These are phyloP conservation scores for Drechslerella dactyloides DNA, from an alignment of 2,329 filamentous ascomycete species.

Conservation along the genomic window DNA sequence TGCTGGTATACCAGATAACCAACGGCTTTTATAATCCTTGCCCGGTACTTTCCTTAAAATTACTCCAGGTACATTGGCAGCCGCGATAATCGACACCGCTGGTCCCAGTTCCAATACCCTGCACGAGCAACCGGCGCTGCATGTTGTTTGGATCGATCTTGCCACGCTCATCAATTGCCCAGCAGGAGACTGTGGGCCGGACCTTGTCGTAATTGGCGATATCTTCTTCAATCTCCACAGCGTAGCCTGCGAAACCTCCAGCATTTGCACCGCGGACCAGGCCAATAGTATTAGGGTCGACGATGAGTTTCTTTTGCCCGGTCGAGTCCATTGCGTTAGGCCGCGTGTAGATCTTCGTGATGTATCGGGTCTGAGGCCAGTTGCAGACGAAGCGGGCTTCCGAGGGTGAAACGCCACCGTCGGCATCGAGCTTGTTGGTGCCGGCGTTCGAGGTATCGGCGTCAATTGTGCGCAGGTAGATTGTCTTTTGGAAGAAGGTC, in stretches of 20 bases:
- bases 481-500: constrained; percentile 83
- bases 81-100: constrained; percentile 32
- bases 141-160: constrained; percentile 18
- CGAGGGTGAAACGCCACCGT: constrained; percentile 28
- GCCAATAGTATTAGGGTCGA: constrained; percentile 34
- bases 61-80: constrained; percentile 47
- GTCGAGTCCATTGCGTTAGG: constrained; percentile 14
- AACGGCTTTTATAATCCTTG: constrained; percentile 16
- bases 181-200: constrained; percentile 23
- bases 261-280: constrained; percentile 20
- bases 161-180: constrained; percentile 30
- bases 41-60: constrained; percentile 39
- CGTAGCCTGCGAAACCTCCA: constrained; percentile 42
- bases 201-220: constrained; percentile 35
- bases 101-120: constrained; percentile 38
- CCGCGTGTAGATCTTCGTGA: constrained; percentile 44
- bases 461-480: constrained; percentile 72
- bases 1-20: no score
- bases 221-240: constrained; percentile 43
- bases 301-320: constrained; percentile 27
- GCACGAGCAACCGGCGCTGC: background rate
- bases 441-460: constrained; percentile 60
- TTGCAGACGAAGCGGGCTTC: constrained; percentile 41
- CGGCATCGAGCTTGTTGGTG: constrained; percentile 54
- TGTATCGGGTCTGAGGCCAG: constrained; percentile 29